These are phyloP conservation scores for Phycomyces nitens DNA, from an alignment of 192 early-diverging fungal genomes.

Conservation along the genomic window DNA sequence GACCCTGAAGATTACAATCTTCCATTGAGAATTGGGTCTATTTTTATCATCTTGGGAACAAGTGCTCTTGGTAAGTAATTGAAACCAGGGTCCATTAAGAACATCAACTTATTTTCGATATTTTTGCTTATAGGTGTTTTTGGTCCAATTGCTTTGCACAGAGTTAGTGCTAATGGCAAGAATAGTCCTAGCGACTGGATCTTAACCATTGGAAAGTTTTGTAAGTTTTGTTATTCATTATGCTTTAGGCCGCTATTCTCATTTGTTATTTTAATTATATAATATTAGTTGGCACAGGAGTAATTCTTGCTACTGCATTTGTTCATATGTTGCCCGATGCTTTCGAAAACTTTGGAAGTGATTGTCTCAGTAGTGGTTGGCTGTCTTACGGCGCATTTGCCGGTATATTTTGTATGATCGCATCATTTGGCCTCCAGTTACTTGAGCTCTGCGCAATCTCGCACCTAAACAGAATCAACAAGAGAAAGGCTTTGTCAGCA, in stretches of 20 bases:
- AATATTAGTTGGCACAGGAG: slow-evolving; percentile 54
- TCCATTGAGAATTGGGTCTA: slow-evolving; percentile 23
- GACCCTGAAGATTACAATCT: slow-evolving; percentile 28
- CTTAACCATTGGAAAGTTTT: slow-evolving; percentile 33
- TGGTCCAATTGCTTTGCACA: slow-evolving; percentile 25
- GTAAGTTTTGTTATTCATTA: slow-evolving; percentile 12
- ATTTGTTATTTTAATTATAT: background rate
- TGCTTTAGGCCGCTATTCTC: too few relatives aligned
- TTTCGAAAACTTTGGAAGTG: slow-evolving; percentile 25
- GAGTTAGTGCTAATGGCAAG: slow-evolving; percentile 8
- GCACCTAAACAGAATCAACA: background rate
- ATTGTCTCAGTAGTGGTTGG: slow-evolving; percentile 34
- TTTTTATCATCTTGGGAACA: slow-evolving; percentile 35
- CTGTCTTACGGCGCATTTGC: slow-evolving; percentile 33
- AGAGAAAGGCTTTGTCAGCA: background rate
- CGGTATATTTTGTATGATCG: slow-evolving; percentile 34
- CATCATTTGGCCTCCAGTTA: slow-evolving; percentile 28
- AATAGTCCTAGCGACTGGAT: slow-evolving; percentile 22
- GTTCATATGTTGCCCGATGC: slow-evolving; percentile 69
- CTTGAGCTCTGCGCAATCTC: slow-evolving; percentile 21
- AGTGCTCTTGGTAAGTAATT: slow-evolving; percentile 21
- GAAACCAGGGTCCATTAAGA: background rate
- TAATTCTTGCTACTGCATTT: slow-evolving; percentile 68
- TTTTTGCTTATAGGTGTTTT: slow-evolving; percentile 22
- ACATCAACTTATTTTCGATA: background rate